A percentile compares a stretch with the other conserved stretches of the same genome.
Conservation (phyloP, 1,284 basidiomycete species). For the Ganoderma boninense region DNA sequence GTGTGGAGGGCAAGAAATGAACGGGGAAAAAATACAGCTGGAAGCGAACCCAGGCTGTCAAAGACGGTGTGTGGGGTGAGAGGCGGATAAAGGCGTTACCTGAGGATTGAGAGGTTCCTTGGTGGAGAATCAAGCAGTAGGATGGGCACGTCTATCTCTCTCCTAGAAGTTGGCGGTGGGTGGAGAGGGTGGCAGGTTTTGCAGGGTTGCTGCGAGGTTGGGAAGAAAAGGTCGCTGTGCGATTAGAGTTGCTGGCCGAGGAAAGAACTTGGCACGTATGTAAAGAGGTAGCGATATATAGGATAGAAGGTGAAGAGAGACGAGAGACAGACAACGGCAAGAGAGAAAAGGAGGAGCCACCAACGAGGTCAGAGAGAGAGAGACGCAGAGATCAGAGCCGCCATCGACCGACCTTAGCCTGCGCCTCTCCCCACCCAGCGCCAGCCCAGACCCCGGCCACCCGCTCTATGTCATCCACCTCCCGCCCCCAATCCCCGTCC, state of each 20-base stretch:
- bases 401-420: conserved; percentile 3
- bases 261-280: conserved; percentile 41
- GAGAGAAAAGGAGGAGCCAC: conserved; percentile 43
- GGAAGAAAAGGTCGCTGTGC: conserved; percentile 39
- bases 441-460: conserved; percentile 1
- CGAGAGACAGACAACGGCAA: conserved; percentile 45
- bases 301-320: conserved; percentile 46
- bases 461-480: background rate
- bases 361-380: conserved; percentile 41
- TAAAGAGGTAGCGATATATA: conserved; percentile 48
- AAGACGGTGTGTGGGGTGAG: background rate
- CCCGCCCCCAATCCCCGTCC: background rate
- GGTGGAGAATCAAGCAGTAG: conserved; percentile 25
- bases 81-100: conserved; percentile 1
- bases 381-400: conserved; percentile 31
- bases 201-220: conserved; percentile 30
- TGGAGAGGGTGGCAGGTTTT: conserved; percentile 30
- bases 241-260: conserved; percentile 41
- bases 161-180: conserved; percentile 36
- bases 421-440: background rate
- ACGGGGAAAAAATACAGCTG: conserved; percentile 38
- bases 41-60: conserved; percentile 13
- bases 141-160: conserved; percentile 43
- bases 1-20: conserved; percentile 28
- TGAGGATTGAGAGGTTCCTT: conserved; percentile 25